Evolutionary conservation across 257 asterid species (phyloP).

Genomic region (Rauvolfia tetraphylla): DNA sequence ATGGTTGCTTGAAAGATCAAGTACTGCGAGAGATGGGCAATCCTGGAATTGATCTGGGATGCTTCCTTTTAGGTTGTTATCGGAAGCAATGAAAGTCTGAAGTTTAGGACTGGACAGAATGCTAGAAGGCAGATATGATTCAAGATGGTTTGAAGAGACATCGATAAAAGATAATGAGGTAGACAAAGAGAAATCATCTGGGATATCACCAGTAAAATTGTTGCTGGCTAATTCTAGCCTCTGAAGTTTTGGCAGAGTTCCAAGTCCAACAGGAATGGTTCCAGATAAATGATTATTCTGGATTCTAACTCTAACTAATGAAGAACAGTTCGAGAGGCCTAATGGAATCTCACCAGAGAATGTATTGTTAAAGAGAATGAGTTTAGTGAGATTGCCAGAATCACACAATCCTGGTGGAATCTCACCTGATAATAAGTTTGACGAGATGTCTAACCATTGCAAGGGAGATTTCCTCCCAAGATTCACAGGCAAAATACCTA

Average conservation of each 20-base stretch:
- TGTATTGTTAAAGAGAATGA: slow-evolving; percentile 39
- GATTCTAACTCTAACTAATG: slow-evolving; percentile 42
- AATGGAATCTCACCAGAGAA: slow-evolving; percentile 44
- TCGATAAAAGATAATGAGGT: slow-evolving; percentile 41
- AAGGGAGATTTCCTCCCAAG: slow-evolving; percentile 43
- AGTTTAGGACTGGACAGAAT: slow-evolving; percentile 41
- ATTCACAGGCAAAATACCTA: slow-evolving; percentile 45
- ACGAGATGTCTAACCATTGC: slow-evolving; percentile 43
- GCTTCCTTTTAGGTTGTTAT: slow-evolving; percentile 33
- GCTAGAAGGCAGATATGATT: slow-evolving; percentile 33
- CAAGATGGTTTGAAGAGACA: slow-evolving; percentile 43
- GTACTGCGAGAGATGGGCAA: slow-evolving; percentile 28
- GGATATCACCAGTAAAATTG: slow-evolving; percentile 45
- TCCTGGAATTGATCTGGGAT: slow-evolving; percentile 43
- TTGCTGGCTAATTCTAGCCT: slow-evolving; percentile 43
- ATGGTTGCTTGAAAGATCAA: slow-evolving; percentile 40
- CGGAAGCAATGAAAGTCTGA: slow-evolving; percentile 36
- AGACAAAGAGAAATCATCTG: slow-evolving; percentile 40
- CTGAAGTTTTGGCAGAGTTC: slow-evolving; percentile 31
- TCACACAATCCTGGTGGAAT: slow-evolving; percentile 41
- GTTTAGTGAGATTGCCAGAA: slow-evolving; percentile 32
- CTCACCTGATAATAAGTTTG: slow-evolving; percentile 42
- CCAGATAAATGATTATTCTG: slow-evolving; percentile 42
- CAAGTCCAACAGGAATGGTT: slow-evolving; percentile 40
- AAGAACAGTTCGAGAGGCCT: slow-evolving; percentile 26